Percentiles rank a stretch among this genome's conserved stretches.
phyloP scores from a whole-genome alignment of 1,284 basidiomycete species.

The Pterulicium gracile region DNA sequence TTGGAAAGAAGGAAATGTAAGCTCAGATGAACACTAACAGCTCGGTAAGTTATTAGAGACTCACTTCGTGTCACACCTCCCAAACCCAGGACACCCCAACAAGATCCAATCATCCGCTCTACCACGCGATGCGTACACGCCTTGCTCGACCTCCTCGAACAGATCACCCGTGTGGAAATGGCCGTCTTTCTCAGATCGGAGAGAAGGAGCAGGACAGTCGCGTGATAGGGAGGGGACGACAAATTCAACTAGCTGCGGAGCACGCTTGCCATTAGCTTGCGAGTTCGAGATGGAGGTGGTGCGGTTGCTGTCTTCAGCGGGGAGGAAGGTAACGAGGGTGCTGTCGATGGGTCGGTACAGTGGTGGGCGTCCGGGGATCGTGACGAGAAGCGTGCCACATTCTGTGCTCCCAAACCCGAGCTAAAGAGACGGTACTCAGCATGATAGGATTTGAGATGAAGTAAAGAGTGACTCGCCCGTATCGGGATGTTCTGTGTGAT shows the following conservation, averaged over 20 bases:
- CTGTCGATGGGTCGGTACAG: not conserved
- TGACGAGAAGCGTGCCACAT: not conserved
- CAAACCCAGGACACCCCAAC: too few species aligned
- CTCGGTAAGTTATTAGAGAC: too few species aligned
- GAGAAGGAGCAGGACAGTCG: not conserved
- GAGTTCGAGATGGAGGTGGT: not conserved
- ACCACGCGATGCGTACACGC: not conserved
- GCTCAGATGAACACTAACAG: too few species aligned
- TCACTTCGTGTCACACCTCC: too few species aligned
- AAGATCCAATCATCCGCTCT: not conserved
- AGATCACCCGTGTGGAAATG: not conserved
- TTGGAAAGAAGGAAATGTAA: too few species aligned
- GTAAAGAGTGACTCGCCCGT: not conserved
- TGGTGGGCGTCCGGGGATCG: not conserved
- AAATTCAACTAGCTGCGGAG: too few species aligned
- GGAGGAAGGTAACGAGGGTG: not conserved
- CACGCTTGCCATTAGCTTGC: too few species aligned
- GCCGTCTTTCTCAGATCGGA: not conserved
- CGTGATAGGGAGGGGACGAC: not conserved
- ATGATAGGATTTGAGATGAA: not conserved
- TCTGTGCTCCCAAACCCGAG: not conserved
- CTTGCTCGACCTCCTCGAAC: not conserved
- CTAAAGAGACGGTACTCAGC: not conserved
- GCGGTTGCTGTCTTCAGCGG: not conserved
- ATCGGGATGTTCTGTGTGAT: not conserved